Evolutionary conservation across 164 flowering plant genomes (phyloP), one percentile per base, ranked within the genome.

Genomic region (Cinnamomum micranthum): DNA sequence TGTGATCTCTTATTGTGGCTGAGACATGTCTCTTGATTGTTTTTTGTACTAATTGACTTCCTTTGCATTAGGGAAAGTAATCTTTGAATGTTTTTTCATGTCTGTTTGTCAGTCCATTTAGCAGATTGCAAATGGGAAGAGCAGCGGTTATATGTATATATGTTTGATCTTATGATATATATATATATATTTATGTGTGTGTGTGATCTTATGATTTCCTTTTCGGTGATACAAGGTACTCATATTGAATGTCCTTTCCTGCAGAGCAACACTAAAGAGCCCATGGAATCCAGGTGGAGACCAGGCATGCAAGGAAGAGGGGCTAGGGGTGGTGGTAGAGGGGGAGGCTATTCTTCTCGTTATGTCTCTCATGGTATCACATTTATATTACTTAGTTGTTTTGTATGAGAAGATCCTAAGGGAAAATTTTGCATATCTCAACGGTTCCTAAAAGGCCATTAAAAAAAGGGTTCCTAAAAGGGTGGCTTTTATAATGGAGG

Each of bases 281-380:
- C 91, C 77, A 80, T 80, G 50, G 95, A 93, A 68, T 73, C 91
- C 69, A 87, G 85, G 77, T 82, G 94, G 92, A 89, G 86, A 69
- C 78, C 89, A 58, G 86, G 86, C 50, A 41, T 65, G 15, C 94
- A 86, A 77, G 93, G 89, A 63, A 81, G 91, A 72, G 94, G 89
- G 66, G 84, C 83, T 76, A 87, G 93, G 86, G 89, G 84, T 78
- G 88, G 86, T 59, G 88, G 86, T 59, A 80, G 86, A 69, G 82
- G 81, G 50, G 86, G 81, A 51, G 86, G 77, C 80, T 77, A 81
- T 76, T 76, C 91, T 69, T 76, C 92, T 83, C 95, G 87, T 68
- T 41, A 82, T 68, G 4, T 59, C 35, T 73, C 88, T 67, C 78
- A 88, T 81, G 98, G 98, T 93, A 85, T 41, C 52, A 6, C 25